phyloP scores from a whole-genome alignment of 2,329 filamentous ascomycete species.

The Boeremia exigua region DNA sequence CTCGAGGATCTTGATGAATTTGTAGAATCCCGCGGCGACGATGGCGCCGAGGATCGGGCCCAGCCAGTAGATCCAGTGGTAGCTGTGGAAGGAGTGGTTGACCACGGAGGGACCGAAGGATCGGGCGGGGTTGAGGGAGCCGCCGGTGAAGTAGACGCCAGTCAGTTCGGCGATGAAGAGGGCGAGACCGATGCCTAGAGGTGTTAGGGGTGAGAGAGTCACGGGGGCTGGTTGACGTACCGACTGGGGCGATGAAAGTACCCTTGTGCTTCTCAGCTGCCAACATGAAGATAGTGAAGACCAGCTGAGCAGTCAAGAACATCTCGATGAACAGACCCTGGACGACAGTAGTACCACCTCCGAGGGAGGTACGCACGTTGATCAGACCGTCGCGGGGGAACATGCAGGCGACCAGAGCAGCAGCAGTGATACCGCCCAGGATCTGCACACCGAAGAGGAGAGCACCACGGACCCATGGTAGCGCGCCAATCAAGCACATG shows the following conservation, averaged over 20 bases:
- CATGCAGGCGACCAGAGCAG: constrained; percentile 30
- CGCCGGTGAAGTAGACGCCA: constrained; percentile 54
- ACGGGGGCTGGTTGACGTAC: constrained; percentile 51
- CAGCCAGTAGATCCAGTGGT: constrained; percentile 51
- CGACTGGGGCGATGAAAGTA: constrained; percentile 63
- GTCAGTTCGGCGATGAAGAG: constrained; percentile 63
- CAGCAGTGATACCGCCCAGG: constrained; percentile 34
- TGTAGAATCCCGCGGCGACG: constrained; percentile 56
- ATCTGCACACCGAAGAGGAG: constrained; percentile 30
- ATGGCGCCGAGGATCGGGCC: constrained; percentile 50
- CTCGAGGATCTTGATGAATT: constrained; percentile 50
- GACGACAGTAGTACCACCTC: constrained; percentile 17
- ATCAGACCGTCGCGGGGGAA: constrained; percentile 29
- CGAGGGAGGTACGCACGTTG: constrained; percentile 26
- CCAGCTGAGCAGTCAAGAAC: constrained; percentile 33
- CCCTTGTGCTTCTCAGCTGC: constrained; percentile 66
- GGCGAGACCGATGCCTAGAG: constrained; percentile 58
- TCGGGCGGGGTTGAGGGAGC: constrained; percentile 53
- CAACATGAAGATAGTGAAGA: constrained; percentile 59
- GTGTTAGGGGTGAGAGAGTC: not conserved
- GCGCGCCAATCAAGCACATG: constrained; percentile 32
- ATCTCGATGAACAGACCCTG: constrained; percentile 35
- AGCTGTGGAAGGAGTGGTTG: constrained; percentile 42
- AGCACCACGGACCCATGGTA: constrained; percentile 23
- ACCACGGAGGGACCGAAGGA: constrained; percentile 53